Evolutionary conservation across 371 early-diverging fungal species (phyloP), one percentile per base, ranked within the genome.

Genomic region (Rhizopus microsporus): DNA sequence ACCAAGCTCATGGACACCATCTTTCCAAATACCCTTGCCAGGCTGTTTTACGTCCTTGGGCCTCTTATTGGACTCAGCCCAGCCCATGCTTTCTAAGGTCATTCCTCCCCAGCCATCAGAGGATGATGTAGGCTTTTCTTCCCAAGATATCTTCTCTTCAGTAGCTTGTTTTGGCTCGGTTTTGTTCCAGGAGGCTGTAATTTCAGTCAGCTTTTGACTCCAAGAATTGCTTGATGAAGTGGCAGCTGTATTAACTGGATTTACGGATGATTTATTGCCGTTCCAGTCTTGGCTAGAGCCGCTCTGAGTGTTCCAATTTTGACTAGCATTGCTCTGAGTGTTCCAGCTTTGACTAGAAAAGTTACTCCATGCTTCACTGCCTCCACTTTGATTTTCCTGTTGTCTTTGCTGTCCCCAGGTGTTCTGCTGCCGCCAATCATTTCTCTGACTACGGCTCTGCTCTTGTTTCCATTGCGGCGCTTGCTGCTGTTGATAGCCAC

Each of bases 11-110:
- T 77, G 95, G 30, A 78, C 75, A 45, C 90, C 92, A 56, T 87
- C 72, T 57, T 85, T 79, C 89, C 90, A 91, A 35, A 69, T 57
- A 40, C 90, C 90, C 51, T 75, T 72, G 33, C 82, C 74, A 33
- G 80, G 75, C 47, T 79, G 80, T 29, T 51, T 60, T 10, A 30
- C n/a, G 16, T 54, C 57, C 8, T 64, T 59, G 3, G 48, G 35
- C 10, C 47, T 44, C 15, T 65, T 65, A 4, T 46, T 46, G 5
- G 32, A 30, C 5, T 51, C 33, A 29, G 17, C 37, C 66, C 66
- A 66, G 5, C 66, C 66, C 13, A 66, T 39, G 12, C 23, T 46
- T 4, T 66, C 62, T 37, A 66, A 38, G 0, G 66, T 58, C 54
- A 66, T 57, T 17, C 37, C 23, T 6, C 66, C 66, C 66, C 66